Percentiles rank a stretch among this genome's conserved stretches.
These are phyloP conservation scores for Postia placenta DNA, from an alignment of 768 basidiomycete species.

Conservation along the genomic window DNA sequence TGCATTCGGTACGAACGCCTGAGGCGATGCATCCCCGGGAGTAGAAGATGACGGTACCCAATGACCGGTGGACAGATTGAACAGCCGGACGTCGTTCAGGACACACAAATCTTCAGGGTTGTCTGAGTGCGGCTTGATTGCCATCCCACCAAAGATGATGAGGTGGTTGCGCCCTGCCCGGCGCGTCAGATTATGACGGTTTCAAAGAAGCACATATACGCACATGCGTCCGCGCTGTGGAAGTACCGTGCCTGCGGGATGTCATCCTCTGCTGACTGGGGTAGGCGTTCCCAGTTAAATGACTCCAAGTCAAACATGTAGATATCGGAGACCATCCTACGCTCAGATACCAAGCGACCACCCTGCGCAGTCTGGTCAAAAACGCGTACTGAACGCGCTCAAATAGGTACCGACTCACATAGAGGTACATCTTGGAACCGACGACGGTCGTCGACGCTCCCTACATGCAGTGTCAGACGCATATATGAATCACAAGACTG, in stretches of 20 bases:
- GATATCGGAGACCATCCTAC: constrained; percentile 86
- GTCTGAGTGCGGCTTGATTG: constrained; percentile 63
- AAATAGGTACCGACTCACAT: constrained; percentile 46
- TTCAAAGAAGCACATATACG: constrained; percentile 22
- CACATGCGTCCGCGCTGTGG: constrained; percentile 85
- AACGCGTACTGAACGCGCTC: neutral
- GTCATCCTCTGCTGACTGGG: constrained; percentile 55
- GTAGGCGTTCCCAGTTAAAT: constrained; percentile 72
- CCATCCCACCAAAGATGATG: constrained; percentile 95
- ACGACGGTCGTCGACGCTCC: constrained; percentile 90
- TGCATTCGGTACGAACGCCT: constrained; percentile 63
- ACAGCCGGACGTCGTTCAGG: constrained; percentile 88
- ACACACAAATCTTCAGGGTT: constrained; percentile 83
- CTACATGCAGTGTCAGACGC: constrained; percentile 28
- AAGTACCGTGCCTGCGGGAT: constrained; percentile 88
- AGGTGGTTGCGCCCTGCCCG: constrained; percentile 78
- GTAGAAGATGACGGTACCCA: constrained; percentile 59
- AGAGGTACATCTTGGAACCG: constrained; percentile 84
- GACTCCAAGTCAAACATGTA: constrained; percentile 84
- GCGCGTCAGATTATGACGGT: constrained; percentile 5
- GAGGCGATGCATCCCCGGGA: constrained; percentile 28
- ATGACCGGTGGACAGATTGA: constrained; percentile 60
- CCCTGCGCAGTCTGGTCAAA: constrained; percentile 41
- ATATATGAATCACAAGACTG: neutral
- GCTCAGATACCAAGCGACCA: constrained; percentile 79